Conservation (phyloP, 2,329 filamentous ascomycete species). For the Colletotrichum sp. region DNA sequence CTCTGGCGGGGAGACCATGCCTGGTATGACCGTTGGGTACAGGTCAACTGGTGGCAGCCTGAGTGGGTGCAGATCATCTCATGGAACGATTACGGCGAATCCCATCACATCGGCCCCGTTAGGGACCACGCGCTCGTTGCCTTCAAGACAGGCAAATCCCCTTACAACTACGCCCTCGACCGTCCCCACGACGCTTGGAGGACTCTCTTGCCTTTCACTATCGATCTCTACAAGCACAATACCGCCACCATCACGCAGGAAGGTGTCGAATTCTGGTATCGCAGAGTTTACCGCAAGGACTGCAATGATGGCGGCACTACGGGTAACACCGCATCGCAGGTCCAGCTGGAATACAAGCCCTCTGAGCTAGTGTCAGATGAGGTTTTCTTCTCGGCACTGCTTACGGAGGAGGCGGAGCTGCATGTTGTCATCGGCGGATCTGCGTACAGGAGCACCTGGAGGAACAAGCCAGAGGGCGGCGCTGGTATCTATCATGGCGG, state of each 20-base stretch:
- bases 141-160: slow-evolving; percentile 30
- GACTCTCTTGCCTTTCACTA: slow-evolving; percentile 54
- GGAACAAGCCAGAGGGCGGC: neutral
- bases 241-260: slow-evolving; percentile 14
- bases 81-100: slow-evolving; percentile 61
- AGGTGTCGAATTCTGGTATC: slow-evolving; percentile 30
- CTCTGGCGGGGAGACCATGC: slow-evolving; percentile 64
- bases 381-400: slow-evolving; percentile 27
- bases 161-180: slow-evolving; percentile 50
- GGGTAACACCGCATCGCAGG: slow-evolving; percentile 29
- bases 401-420: slow-evolving; percentile 25
- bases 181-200: slow-evolving; percentile 55
- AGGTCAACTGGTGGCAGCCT: slow-evolving; percentile 56
- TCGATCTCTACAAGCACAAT: slow-evolving; percentile 50
- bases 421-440: slow-evolving; percentile 10
- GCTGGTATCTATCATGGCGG: neutral
- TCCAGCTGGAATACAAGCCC: slow-evolving; percentile 25
- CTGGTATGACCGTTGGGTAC: slow-evolving; percentile 64
- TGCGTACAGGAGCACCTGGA: neutral
- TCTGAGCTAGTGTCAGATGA: slow-evolving; percentile 5
- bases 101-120: slow-evolving; percentile 58
- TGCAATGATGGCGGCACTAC: slow-evolving; percentile 28
- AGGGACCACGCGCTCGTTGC: slow-evolving; percentile 25
- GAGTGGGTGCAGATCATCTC: slow-evolving; percentile 59
- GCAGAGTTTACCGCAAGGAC: neutral